These are phyloP conservation scores for Peniophora sp. DNA, from an alignment of 1,284 basidiomycete species.

Conservation along the genomic window DNA sequence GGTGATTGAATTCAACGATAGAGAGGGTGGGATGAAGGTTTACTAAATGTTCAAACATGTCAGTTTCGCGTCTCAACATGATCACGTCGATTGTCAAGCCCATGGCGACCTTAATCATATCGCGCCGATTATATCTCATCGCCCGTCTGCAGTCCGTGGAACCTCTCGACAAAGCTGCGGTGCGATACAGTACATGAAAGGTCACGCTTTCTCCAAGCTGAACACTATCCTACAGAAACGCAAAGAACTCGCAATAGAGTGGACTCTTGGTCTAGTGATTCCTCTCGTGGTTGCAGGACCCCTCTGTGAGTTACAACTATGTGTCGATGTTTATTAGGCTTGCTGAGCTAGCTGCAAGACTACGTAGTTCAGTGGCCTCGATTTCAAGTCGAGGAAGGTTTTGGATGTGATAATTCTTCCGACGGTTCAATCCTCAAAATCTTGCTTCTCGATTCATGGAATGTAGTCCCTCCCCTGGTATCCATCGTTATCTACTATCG, in stretches of 20 bases:
- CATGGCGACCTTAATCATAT: background rate
- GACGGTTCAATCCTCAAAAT: background rate
- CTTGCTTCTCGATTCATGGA: background rate
- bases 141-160: background rate
- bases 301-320: background rate
- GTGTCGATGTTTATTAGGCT: background rate
- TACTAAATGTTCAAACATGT: background rate
- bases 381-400: background rate
- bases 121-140: background rate
- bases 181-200: background rate
- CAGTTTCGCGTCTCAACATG: background rate
- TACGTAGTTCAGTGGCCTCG: background rate
- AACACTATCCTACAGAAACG: background rate
- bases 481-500: background rate
- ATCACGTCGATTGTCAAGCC: background rate
- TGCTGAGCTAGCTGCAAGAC: background rate
- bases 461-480: background rate
- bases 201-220: background rate
- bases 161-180: background rate
- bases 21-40: background rate
- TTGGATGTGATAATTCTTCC: background rate
- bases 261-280: background rate
- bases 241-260: background rate
- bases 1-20: background rate
- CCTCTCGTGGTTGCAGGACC: background rate